Evolutionary conservation across 768 basidiomycete genomes (phyloP).

Genomic region (Boletus coccyginus): DNA sequence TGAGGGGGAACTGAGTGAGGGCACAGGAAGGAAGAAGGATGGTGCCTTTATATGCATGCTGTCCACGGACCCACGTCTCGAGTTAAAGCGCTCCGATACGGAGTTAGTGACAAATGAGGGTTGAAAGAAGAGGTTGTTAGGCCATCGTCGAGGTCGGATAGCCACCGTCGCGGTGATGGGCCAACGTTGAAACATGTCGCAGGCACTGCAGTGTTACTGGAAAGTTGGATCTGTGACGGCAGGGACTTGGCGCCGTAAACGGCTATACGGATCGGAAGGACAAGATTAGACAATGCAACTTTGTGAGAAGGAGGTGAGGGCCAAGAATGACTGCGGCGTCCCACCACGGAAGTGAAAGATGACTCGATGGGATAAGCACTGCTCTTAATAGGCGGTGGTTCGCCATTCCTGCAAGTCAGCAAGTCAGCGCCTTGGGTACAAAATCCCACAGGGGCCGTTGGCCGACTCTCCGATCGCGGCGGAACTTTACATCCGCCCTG

Average conservation of each 20-base stretch:
- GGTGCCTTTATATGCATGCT: constrained; percentile 33
- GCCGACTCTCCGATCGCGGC: constrained; percentile 18
- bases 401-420: constrained; percentile 21
- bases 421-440: constrained; percentile 20
- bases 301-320: constrained; percentile 16
- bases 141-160: constrained; percentile 28
- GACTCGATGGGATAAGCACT: constrained; percentile 11
- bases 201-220: constrained; percentile 31
- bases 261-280: constrained; percentile 19
- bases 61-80: constrained; percentile 14
- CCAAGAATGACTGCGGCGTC: constrained; percentile 22
- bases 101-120: constrained; percentile 28
- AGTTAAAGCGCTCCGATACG: constrained; percentile 29
- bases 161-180: constrained; percentile 34
- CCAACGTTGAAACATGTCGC: constrained; percentile 34
- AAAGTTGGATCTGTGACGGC: constrained; percentile 30
- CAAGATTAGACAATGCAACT: constrained; percentile 20
- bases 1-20: constrained; percentile 10
- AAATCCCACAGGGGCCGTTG: constrained; percentile 12
- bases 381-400: constrained; percentile 21
- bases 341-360: constrained; percentile 17
- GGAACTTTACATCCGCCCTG: constrained; percentile 10
- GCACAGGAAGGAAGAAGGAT: constrained; percentile 1
- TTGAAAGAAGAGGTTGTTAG: constrained; percentile 27
- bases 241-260: constrained; percentile 25